These are phyloP conservation scores for Penicillium sp. DNA, from an alignment of 2,329 filamentous ascomycete species.

Conservation along the genomic window DNA sequence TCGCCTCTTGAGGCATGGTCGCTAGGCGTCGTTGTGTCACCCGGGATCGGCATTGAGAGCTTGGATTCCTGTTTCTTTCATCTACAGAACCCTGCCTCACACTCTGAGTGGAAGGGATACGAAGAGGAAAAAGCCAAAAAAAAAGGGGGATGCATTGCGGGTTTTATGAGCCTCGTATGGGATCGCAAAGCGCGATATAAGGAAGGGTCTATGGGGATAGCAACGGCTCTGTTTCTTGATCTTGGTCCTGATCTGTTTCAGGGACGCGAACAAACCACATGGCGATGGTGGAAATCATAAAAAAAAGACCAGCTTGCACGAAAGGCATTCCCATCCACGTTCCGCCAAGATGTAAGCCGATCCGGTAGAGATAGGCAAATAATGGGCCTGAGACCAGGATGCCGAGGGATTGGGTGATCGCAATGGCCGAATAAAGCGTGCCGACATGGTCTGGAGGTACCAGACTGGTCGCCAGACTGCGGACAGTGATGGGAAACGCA, in stretches of 20 bases:
- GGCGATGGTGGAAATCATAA: slow-evolving; percentile 14
- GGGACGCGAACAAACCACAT: slow-evolving; percentile 16
- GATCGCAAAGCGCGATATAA: neutral
- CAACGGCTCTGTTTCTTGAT: slow-evolving; percentile 14
- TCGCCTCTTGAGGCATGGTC: slow-evolving; percentile 1
- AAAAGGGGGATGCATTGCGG: neutral
- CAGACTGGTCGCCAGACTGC: slow-evolving; percentile 31
- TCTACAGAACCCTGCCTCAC: neutral
- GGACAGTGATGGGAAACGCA: slow-evolving; percentile 23
- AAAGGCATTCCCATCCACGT: slow-evolving; percentile 33
- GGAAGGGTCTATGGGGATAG: slow-evolving; percentile 1
- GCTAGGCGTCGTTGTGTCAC: neutral
- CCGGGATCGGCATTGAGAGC: neutral
- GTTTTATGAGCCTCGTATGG: neutral
- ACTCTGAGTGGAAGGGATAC: neutral
- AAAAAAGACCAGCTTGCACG: slow-evolving; percentile 24
- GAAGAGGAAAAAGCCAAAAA: neutral
- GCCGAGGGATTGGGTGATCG: slow-evolving; percentile 25
- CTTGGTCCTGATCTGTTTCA: slow-evolving; percentile 1
- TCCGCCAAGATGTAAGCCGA: slow-evolving; percentile 29
- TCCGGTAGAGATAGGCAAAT: slow-evolving; percentile 29
- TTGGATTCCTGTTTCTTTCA: neutral
- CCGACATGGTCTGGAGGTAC: slow-evolving; percentile 29
- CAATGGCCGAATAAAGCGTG: slow-evolving; percentile 31
- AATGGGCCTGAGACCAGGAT: slow-evolving; percentile 27